Evolutionary conservation across 148 eudicot genomes (phyloP), one percentile per base, ranked within the genome.

Genomic region (Camellia granthamiana): DNA sequence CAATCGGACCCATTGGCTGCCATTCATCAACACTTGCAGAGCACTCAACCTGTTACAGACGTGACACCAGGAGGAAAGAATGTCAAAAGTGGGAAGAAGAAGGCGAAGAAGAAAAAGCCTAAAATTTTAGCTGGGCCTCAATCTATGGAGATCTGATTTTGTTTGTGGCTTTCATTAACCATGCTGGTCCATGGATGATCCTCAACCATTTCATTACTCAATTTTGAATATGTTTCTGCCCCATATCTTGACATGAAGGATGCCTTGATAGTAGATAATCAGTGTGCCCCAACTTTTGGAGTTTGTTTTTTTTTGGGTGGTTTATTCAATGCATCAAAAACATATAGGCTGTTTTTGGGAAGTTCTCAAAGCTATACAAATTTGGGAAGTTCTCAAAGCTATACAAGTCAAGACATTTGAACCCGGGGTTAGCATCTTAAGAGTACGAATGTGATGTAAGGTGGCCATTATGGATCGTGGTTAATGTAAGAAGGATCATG

Each of bases 1-100:
- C 88, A 88, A 79, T 88, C 94, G 0, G 91, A 97, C 79, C 97
- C 99, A 6, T 82, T 97, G 15, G 93, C 83, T 80, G 92, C 98
- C 72, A 90, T 97, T 73, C 88, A 91, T 79, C 89, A 85, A 81
- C 95, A 97, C 75, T 85, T 97, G 83, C 93, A 88, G 81, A 90
- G 82, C 83, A 97, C 95, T 43, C 99, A 92, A 76, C 99, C 97
- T 71, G 81, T 72, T 43, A 64, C 74, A 0, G 94, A 90, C 21
- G 81, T 74, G 77, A 83, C 91, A 78, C 87, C 90, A 1, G 79
- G 41, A 61, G 86, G 78, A 73, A 92, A 85, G 83, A 85, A 87
- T 52, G 78, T n/a, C 4, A 83, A 85, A 68, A 80, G 55, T 51
- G 84, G 38, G 68, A 88, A 85, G 78, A 93, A 77, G 85, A 90